phyloP scores from a whole-genome alignment of 306 rosid species.

The Datisca glomerata region DNA sequence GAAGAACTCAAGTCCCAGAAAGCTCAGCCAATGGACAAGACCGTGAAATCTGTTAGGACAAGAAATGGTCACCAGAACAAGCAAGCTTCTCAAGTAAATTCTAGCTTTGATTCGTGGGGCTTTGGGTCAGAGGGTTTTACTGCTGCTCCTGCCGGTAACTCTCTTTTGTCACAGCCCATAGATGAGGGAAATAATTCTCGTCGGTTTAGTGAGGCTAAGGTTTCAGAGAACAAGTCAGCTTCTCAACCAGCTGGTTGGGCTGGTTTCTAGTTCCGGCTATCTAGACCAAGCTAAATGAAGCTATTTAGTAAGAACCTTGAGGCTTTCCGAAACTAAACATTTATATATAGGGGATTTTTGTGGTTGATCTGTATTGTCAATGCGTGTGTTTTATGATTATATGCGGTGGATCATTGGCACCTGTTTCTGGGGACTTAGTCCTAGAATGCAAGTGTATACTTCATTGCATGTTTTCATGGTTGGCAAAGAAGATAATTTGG shows the following conservation, averaged over 20 bases:
- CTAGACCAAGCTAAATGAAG: constrained; percentile 10
- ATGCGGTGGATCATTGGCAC: too few species aligned
- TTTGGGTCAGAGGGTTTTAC: constrained; percentile 62
- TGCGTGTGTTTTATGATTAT: too few species aligned
- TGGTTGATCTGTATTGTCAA: too few species aligned
- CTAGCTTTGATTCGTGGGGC: constrained; percentile 69
- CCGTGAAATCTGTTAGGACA: constrained; percentile 59
- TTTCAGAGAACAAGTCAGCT: constrained; percentile 35
- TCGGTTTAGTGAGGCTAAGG: constrained; percentile 31
- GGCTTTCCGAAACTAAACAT: too few species aligned
- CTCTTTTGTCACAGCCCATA: constrained; percentile 30
- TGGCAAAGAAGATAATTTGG: too few species aligned
- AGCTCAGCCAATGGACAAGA: constrained; percentile 26
- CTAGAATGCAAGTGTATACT: too few species aligned
- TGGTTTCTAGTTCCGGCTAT: constrained; percentile 43
- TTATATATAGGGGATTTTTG: too few species aligned
- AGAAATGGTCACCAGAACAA: constrained; percentile 44
- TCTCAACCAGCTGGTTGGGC: constrained; percentile 99
- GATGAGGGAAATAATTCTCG: constrained; percentile 39
- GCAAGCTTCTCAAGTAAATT: constrained; percentile 27
- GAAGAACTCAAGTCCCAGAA: constrained; percentile 40
- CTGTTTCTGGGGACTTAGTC: too few species aligned
- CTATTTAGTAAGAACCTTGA: too few species aligned
- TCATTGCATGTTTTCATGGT: too few species aligned
- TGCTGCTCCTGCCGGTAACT: constrained; percentile 38